Evolutionary conservation across 2,329 filamentous ascomycete genomes (phyloP).

Genomic region (Aspergillus pseudoglaucus): DNA sequence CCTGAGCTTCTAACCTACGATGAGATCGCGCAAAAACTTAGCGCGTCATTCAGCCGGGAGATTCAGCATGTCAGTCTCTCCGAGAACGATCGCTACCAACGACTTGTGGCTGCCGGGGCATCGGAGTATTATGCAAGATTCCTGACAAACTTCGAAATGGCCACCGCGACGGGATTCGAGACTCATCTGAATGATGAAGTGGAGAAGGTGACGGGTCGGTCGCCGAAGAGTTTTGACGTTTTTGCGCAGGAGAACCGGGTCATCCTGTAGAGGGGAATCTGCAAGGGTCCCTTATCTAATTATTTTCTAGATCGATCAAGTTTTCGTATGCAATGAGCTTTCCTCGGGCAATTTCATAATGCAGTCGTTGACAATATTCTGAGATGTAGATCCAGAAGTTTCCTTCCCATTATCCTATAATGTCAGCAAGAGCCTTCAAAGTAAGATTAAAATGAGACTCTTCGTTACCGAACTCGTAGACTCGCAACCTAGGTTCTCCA

Average conservation of each 20-base stretch:
- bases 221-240: neutral
- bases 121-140: neutral
- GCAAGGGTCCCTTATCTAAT: no score
- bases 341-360: no score
- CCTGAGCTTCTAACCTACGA: slow-evolving; percentile 27
- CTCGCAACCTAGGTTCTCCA: no score
- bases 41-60: neutral
- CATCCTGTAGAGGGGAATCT: no score
- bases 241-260: slow-evolving; percentile 3
- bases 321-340: no score
- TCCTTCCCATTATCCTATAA: no score
- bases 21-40: slow-evolving; percentile 13
- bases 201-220: neutral
- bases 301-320: no score
- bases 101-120: neutral
- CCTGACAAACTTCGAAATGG: neutral
- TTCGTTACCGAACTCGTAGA: no score
- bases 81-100: neutral
- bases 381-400: no score
- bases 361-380: no score
- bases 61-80: slow-evolving; percentile 3
- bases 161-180: slow-evolving; percentile 1
- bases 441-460: no score
- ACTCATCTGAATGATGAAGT: neutral
- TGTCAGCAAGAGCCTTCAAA: no score